Evolutionary conservation across 257 asterid species (phyloP).

Genomic region (Thymus mandschuricus): DNA sequence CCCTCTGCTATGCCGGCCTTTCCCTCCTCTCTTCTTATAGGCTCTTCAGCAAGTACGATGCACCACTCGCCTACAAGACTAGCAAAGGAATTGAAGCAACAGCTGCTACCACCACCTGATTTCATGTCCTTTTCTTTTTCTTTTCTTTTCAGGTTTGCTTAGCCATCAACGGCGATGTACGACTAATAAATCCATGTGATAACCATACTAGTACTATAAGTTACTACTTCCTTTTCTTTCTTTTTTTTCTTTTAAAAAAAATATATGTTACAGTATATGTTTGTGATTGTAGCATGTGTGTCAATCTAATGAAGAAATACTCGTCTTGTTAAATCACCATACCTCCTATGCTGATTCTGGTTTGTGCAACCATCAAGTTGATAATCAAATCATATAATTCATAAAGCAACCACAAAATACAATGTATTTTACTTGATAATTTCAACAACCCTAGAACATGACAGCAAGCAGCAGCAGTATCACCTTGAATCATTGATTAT

Average conservation of each 20-base stretch:
- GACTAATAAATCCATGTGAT: background rate
- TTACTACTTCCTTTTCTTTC: too few relatives aligned
- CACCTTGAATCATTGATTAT: background rate
- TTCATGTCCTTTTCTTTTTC: background rate
- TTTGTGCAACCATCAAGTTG: background rate
- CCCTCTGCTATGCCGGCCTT: constrained; percentile 68
- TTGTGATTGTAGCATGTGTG: too few relatives aligned
- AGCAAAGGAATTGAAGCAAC: constrained; percentile 40
- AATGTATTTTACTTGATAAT: too few relatives aligned
- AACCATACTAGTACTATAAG: too few relatives aligned
- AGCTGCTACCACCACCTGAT: constrained; percentile 25
- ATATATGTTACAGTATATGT: too few relatives aligned
- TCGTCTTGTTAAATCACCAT: too few relatives aligned
- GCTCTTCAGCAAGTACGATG: constrained; percentile 84
- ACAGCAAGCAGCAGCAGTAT: background rate
- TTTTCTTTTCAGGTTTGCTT: background rate
- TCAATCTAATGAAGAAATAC: too few relatives aligned
- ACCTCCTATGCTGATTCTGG: too few relatives aligned
- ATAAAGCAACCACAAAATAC: background rate
- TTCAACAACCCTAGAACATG: background rate
- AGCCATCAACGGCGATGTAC: background rate
- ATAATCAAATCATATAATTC: background rate
- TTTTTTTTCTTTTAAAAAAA: too few relatives aligned
- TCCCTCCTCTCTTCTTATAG: constrained; percentile 76
- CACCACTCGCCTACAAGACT: constrained; percentile 50